phyloP scores from a whole-genome alignment of 1,139 yeast species.

The Kodamaea sp. region DNA sequence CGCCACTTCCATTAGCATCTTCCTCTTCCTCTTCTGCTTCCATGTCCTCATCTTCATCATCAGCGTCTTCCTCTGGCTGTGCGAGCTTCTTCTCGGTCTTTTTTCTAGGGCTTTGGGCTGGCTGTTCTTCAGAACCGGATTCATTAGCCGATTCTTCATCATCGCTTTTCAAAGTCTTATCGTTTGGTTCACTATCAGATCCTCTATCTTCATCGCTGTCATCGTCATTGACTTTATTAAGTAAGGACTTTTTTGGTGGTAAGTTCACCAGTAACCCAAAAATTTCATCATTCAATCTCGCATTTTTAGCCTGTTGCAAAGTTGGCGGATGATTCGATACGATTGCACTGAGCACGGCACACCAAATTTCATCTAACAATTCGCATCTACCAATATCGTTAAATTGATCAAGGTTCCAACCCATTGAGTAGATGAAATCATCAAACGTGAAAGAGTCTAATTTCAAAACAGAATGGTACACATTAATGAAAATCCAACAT shows the following conservation, averaged over 20 bases:
- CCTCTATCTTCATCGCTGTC: slow-evolving; percentile 23
- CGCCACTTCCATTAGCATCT: slow-evolving; percentile 14
- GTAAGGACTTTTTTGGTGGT: slow-evolving; percentile 37
- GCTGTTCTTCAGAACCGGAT: slow-evolving; percentile 1
- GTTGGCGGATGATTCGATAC: slow-evolving; percentile 40
- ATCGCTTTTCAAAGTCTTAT: slow-evolving; percentile 26
- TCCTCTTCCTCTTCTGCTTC: slow-evolving; percentile 15
- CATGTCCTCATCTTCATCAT: slow-evolving; percentile 9
- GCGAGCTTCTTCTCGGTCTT: slow-evolving; percentile 11
- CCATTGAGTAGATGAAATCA: slow-evolving; percentile 67
- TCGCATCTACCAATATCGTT: slow-evolving; percentile 50
- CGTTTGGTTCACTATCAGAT: slow-evolving; percentile 23
- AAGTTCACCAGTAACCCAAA: slow-evolving; percentile 42
- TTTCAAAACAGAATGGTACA: slow-evolving; percentile 62
- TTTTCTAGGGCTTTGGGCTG: slow-evolving; percentile 6
- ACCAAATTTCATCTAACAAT: slow-evolving; percentile 70
- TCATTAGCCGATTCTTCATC: slow-evolving; percentile 25
- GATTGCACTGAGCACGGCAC: slow-evolving; percentile 55
- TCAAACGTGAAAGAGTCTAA: slow-evolving; percentile 80
- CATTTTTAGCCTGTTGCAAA: slow-evolving; percentile 20
- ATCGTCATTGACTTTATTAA: slow-evolving; percentile 15
- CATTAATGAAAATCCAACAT: slow-evolving; percentile 73
- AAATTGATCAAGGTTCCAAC: slow-evolving; percentile 51
- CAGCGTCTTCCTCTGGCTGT: slow-evolving; percentile 14
- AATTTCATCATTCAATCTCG: slow-evolving; percentile 30